Percentiles rank a stretch among this genome's conserved stretches.
phyloP scores from a whole-genome alignment of 2,329 filamentous ascomycete species.

The Cytospora leucostoma region DNA sequence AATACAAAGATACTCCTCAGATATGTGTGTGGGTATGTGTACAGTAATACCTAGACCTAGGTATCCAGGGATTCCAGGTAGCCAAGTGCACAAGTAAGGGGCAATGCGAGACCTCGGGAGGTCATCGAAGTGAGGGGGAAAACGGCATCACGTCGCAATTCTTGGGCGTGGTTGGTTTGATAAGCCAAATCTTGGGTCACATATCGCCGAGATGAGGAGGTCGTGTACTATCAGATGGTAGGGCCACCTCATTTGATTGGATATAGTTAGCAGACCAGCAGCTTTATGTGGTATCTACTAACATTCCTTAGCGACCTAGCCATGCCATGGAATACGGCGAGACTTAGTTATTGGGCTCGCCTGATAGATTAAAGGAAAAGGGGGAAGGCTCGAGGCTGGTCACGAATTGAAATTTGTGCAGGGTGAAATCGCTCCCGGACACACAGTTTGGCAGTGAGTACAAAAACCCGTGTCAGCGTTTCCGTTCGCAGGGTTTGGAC shows the following conservation, averaged over 20 bases:
- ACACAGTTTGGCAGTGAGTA: not conserved
- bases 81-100: not conserved
- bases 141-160: conserved; percentile 6
- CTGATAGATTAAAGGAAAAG: conserved; percentile 15
- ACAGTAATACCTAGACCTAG: not conserved
- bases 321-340: not conserved
- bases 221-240: not conserved
- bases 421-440: not conserved
- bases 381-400: not conserved
- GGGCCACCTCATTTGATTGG: not conserved
- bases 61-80: not conserved
- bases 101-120: not conserved
- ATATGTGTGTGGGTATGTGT: too few relatives aligned
- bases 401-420: not conserved
- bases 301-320: not conserved
- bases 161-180: conserved; percentile 19
- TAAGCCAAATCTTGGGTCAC: conserved; percentile 21
- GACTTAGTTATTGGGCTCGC: conserved; percentile 4
- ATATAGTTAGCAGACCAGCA: not conserved
- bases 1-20: not conserved
- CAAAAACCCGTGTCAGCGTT: not conserved
- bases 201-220: conserved; percentile 5
- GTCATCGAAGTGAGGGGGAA: not conserved
- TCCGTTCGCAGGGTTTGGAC: not conserved
- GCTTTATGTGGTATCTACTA: not conserved